Conservation (phyloP, 352 stramenopile species). For the Globisporangium cylindrosporum region DNA sequence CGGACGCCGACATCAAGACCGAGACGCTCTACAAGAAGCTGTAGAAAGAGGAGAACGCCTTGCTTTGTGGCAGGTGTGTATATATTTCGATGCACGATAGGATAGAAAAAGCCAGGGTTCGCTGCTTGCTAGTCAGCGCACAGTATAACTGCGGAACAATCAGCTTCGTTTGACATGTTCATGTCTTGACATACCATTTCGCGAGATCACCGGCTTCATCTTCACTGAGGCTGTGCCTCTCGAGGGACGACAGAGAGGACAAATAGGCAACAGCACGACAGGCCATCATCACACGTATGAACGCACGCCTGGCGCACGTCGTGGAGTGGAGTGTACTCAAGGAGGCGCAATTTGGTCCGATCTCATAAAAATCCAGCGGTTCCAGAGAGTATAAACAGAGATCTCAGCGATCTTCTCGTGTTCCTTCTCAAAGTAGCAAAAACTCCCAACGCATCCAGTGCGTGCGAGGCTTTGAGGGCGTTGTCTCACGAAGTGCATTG, state of each 20-base stretch:
- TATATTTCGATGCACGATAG: neutral
- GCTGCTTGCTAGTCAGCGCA: neutral
- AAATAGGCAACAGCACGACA: neutral
- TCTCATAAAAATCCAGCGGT: neutral
- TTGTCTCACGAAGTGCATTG: no score
- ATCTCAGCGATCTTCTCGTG: neutral
- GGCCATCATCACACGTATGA: neutral
- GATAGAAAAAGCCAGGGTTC: neutral
- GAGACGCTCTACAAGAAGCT: constrained; percentile 53
- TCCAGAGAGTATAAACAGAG: neutral
- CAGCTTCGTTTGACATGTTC: neutral
- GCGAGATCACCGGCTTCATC: neutral
- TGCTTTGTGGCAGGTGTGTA: neutral
- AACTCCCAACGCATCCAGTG: neutral
- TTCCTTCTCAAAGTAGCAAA: neutral
- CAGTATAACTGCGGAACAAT: neutral
- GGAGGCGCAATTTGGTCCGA: neutral
- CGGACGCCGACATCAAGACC: constrained; percentile 63
- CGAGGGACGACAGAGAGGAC: neutral
- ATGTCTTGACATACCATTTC: neutral
- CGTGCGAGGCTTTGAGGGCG: neutral
- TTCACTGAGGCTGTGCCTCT: neutral
- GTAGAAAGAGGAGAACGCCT: constrained; percentile 18
- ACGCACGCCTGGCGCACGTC: neutral
- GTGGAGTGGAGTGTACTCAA: neutral